Base-by-base conservation (phyloP, 192 early-diverging fungal species). In the Diversispora eburnea region DNA sequence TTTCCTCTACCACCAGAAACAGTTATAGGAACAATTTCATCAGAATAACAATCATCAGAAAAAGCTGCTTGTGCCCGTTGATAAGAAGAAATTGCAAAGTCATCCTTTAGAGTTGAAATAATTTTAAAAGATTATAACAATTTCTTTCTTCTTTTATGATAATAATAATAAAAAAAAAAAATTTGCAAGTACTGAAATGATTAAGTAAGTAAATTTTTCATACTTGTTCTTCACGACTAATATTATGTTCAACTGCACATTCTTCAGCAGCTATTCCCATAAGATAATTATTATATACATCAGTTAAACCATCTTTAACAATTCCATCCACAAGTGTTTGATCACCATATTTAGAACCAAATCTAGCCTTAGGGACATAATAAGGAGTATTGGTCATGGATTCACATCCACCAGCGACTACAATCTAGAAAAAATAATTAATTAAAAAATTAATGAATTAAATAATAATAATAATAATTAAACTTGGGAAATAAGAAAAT, bases 341-440 rank as follows among this genome's bases (percentile, higher is more conserved):
- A 65, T 90, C 78, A 57, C 92, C 92, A 71, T 90, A 93, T 75
- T 89, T 91, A 72, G 88, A 84, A 54, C 92, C 92, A 70, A 89
- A 88, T 62, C 92, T 89, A 74, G 87, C 86, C 74, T 90, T 88
- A 55, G 92, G 91, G 42, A 92, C 77, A 75, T 92, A 92, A 83
- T 90, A 92, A 19, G 92, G 92, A 45, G 88, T 88, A 72, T 91
- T 92, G 76, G 89, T 88, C 92, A 94, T 94, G 63, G 90, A 91
- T 76, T 94, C 92, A 43, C 86, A 83, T 55, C 92, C 92, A 70
- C 86, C 91, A 54, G 91, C 91, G 70, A 92, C 90, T 51, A 87
- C 83, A 42, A 86, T 77, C 79, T 83, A 58, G 42, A 56, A 51
- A 51, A 62, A 22, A 43, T 56, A 55, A 33, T 68, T 69, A 71